Conservation (phyloP, 2,329 filamentous ascomycete genomes). For the Diaporthe capsici region DNA sequence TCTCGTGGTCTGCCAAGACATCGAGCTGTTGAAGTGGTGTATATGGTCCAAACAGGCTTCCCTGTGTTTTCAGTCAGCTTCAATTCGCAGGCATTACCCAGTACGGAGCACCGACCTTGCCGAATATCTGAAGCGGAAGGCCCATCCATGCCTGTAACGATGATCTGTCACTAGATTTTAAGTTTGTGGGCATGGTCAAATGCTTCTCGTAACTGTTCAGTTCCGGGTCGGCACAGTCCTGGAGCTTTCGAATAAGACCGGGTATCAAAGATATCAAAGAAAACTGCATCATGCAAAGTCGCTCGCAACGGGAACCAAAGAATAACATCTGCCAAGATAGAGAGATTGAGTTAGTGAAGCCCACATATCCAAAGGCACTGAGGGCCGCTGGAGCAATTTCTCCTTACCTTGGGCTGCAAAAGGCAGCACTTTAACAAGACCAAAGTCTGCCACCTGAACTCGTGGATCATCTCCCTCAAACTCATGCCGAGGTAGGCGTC, state of each 20-base stretch:
- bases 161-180: conserved; percentile 91
- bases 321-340: conserved; percentile 84
- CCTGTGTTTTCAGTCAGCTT: conserved; percentile 62
- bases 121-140: conserved; percentile 93
- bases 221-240: conserved; percentile 95
- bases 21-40: conserved; percentile 97
- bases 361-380: no score
- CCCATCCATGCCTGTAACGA: conserved; percentile 96
- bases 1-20: conserved; percentile 90
- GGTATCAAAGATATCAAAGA: conserved; percentile 96
- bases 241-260: conserved; percentile 89
- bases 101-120: conserved; percentile 72
- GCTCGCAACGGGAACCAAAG: conserved; percentile 96
- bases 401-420: conserved; percentile 88
- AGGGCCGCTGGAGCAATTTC: no score
- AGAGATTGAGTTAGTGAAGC: conserved; percentile 1
- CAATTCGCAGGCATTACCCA: conserved; percentile 29
- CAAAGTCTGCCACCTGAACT: conserved; percentile 95
- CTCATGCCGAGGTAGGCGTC: conserved; percentile 93
- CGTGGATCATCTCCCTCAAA: conserved; percentile 89
- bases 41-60: conserved; percentile 95
- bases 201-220: conserved; percentile 86
- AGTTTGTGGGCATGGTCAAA: conserved; percentile 82
- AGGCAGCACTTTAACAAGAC: conserved; percentile 95
- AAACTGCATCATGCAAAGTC: conserved; percentile 98